Conservation (phyloP, 1,139 yeast genomes). For the Taphrina confusa region DNA sequence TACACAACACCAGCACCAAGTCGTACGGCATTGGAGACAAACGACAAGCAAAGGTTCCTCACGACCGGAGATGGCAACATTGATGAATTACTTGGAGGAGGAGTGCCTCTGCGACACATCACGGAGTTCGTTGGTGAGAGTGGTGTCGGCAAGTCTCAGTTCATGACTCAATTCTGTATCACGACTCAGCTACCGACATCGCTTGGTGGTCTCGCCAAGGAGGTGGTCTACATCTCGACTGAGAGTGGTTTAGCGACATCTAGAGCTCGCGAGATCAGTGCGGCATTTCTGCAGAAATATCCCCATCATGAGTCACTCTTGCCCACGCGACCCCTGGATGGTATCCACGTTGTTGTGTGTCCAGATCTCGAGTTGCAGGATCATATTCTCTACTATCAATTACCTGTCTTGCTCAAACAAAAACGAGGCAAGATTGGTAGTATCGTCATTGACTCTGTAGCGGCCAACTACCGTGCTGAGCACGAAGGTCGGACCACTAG, state of each 20-base stretch:
- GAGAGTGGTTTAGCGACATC: constrained; percentile 71
- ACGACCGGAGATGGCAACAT: constrained; percentile 58
- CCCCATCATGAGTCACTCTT: neutral
- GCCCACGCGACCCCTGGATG: constrained; percentile 49
- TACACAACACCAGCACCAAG: neutral
- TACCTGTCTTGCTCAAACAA: constrained; percentile 55
- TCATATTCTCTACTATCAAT: constrained; percentile 68
- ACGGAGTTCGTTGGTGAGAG: constrained; percentile 79
- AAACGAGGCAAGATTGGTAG: constrained; percentile 53
- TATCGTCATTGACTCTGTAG: constrained; percentile 76
- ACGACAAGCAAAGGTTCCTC: constrained; percentile 10
- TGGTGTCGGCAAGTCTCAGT: constrained; percentile 81
- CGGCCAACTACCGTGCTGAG: constrained; percentile 78
- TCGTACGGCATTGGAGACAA: constrained; percentile 1
- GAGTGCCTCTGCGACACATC: constrained; percentile 63
- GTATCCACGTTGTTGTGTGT: constrained; percentile 64
- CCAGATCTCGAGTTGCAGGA: constrained; percentile 71
- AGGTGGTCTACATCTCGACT: constrained; percentile 70
- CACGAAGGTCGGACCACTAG: constrained; percentile 42
- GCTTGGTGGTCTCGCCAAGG: constrained; percentile 53
- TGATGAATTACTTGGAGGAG: constrained; percentile 58
- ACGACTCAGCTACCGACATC: constrained; percentile 56
- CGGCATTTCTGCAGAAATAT: constrained; percentile 30
- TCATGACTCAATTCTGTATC: constrained; percentile 64
- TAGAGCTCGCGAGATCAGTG: constrained; percentile 51